Evolutionary conservation across 441 rosid genomes (phyloP).

Genomic region (Geranium incanum): DNA sequence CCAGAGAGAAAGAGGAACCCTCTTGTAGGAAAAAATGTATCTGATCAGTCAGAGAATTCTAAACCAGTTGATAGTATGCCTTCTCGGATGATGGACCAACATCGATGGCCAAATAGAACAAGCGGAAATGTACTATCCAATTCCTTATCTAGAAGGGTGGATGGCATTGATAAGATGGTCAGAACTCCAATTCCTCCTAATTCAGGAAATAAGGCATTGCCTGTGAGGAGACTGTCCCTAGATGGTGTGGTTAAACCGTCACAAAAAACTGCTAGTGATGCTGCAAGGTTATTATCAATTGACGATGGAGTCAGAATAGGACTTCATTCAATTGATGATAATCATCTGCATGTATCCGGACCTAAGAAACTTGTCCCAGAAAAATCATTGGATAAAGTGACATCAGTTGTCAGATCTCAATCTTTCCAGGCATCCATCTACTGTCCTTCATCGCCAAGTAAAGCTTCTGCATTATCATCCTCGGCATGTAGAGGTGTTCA

Average conservation of each 20-base stretch:
- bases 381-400: conserved; percentile 46
- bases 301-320: conserved; percentile 37
- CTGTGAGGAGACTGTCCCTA: conserved; percentile 44
- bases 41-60: conserved; percentile 83
- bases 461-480: conserved; percentile 33
- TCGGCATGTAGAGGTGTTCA: conserved; percentile 54
- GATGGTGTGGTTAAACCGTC: conserved; percentile 39
- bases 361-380: conserved; percentile 39
- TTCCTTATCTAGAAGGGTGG: conserved; percentile 47
- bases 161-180: conserved; percentile 49
- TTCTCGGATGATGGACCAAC: conserved; percentile 74
- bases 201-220: conserved; percentile 38
- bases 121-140: conserved; percentile 52
- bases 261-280: conserved; percentile 52
- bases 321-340: conserved; percentile 44
- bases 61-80: conserved; percentile 68
- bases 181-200: conserved; percentile 33
- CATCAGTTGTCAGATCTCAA: conserved; percentile 41
- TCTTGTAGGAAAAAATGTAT: conserved; percentile 61
- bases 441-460: conserved; percentile 58
- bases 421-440: conserved; percentile 30
- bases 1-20: conserved; percentile 85
- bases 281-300: conserved; percentile 34
- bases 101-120: conserved; percentile 79
- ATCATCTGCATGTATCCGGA: conserved; percentile 30